phyloP scores from a whole-genome alignment of 768 basidiomycete genomes.

The Psilocybe cyanescens region DNA sequence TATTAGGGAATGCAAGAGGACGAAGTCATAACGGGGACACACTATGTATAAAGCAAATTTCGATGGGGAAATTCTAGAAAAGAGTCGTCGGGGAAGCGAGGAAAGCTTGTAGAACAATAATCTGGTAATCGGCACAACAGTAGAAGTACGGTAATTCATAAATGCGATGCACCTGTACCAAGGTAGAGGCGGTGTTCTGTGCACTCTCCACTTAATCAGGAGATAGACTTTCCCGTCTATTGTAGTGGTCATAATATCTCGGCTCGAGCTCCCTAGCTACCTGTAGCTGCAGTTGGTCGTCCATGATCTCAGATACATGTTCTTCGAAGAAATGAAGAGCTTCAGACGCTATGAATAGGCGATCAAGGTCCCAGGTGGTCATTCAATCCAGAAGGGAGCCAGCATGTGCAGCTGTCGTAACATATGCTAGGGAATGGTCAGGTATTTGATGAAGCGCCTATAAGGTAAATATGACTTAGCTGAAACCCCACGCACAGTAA shows the following conservation, averaged over 20 bases:
- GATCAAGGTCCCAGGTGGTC: conserved; percentile 24
- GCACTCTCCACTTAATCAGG: conserved; percentile 21
- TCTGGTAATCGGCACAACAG: not conserved
- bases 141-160: not conserved
- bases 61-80: no score
- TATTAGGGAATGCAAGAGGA: no score
- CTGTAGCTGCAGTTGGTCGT: conserved; percentile 3
- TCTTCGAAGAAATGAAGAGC: conserved; percentile 30
- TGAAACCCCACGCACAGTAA: conserved; percentile 8
- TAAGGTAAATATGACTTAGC: not conserved
- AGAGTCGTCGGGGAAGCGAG: not conserved
- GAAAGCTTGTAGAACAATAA: not conserved
- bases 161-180: conserved; percentile 5
- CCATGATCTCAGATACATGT: not conserved
- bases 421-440: conserved; percentile 14
- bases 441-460: conserved; percentile 22
- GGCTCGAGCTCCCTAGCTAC: not conserved
- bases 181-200: conserved; percentile 18
- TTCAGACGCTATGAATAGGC: conserved; percentile 28
- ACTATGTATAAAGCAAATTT: no score
- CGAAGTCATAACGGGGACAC: no score
- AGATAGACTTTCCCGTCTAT: conserved; percentile 22
- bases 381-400: conserved; percentile 30
- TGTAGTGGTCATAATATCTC: not conserved
- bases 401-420: conserved; percentile 28